phyloP scores from a whole-genome alignment of 805 yeast species.

The Candida morakotiae region DNA sequence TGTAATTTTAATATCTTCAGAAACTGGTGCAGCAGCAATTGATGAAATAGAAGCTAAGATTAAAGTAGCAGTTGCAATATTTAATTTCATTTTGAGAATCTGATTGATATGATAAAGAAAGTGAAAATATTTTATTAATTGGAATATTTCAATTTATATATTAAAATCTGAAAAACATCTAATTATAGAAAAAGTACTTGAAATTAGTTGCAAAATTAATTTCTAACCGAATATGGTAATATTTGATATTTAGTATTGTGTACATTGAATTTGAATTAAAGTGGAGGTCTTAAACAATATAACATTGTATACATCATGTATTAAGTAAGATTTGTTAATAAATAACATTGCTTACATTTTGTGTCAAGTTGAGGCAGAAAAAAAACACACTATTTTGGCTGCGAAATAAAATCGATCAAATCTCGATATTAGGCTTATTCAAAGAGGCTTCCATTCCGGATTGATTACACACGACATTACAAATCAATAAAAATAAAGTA shows the following conservation, averaged over 20 bases:
- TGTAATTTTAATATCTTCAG: constrained; percentile 4
- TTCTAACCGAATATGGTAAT: neutral
- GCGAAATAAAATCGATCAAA: no score
- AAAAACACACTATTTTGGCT: no score
- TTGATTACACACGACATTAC: no score
- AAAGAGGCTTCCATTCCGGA: no score
- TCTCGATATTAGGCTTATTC: no score
- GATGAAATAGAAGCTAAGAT: constrained; percentile 15
- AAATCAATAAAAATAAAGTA: no score
- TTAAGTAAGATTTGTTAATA: no score
- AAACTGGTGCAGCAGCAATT: constrained; percentile 24
- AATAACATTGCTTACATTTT: neutral
- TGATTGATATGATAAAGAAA: no score
- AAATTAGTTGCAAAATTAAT: neutral
- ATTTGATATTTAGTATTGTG: neutral
- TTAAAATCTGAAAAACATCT: neutral
- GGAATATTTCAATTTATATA: neutral
- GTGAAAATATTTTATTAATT: no score
- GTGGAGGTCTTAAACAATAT: neutral
- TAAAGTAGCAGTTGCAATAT: constrained; percentile 18
- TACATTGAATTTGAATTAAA: no score
- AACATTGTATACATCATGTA: no score
- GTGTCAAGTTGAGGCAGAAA: neutral
- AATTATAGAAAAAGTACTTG: neutral
- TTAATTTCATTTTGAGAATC: constrained; percentile 22